Percentiles rank a stretch among this genome's conserved stretches.
Conservation (phyloP, 1,284 basidiomycete genomes). For the Peniophora sp. region DNA sequence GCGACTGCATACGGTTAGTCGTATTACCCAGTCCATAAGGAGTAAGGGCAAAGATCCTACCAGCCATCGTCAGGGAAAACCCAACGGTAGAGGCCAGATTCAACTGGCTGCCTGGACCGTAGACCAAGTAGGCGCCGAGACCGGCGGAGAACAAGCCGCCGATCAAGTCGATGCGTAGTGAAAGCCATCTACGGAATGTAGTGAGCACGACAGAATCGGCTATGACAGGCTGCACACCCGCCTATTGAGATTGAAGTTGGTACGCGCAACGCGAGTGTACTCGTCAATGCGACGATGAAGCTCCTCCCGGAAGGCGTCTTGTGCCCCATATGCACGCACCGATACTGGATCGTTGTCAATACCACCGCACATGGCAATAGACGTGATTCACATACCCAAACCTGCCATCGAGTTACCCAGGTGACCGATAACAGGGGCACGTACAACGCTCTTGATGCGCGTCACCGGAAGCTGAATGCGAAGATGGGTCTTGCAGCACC, state of each 20-base stretch:
- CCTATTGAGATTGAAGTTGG: conserved; percentile 48
- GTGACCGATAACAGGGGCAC: conserved; percentile 59
- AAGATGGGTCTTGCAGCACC: conserved; percentile 49
- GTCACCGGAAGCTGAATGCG: conserved; percentile 74
- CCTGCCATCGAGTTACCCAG: conserved; percentile 65
- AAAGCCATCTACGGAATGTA: conserved; percentile 53
- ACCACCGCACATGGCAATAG: neutral
- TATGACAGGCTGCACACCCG: too few species aligned
- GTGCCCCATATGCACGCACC: conserved; percentile 53
- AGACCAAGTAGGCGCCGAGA: conserved; percentile 48
- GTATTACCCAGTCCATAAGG: neutral
- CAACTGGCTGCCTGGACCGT: conserved; percentile 26
- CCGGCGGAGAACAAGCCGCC: conserved; percentile 43
- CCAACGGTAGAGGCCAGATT: conserved; percentile 36
- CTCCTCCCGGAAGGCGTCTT: conserved; percentile 36
- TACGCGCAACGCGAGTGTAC: conserved; percentile 36
- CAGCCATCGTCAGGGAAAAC: conserved; percentile 43
- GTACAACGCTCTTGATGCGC: conserved; percentile 63
- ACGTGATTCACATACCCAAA: conserved; percentile 38
- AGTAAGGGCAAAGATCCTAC: conserved; percentile 19
- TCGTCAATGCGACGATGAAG: conserved; percentile 37
- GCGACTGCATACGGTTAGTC: conserved; percentile 24
- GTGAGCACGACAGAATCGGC: too few species aligned
- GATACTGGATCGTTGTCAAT: conserved; percentile 48
- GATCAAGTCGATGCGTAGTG: conserved; percentile 42